Percentiles rank a stretch among this genome's conserved stretches.
phyloP scores from a whole-genome alignment of 345 rosid species.

The Lagerstroemia speciosa region DNA sequence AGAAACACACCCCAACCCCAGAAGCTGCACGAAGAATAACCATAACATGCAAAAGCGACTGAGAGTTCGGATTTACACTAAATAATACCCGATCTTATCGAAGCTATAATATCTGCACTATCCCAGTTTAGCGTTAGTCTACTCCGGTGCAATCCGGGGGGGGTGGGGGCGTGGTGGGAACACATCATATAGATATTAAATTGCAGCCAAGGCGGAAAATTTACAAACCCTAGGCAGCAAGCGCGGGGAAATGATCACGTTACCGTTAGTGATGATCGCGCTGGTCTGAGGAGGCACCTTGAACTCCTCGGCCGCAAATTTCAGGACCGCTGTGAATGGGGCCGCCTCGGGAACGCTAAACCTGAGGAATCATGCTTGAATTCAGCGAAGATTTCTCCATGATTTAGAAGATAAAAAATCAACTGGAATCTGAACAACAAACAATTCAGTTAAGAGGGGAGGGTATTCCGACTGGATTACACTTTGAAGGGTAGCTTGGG shows the following conservation, averaged over 20 bases:
- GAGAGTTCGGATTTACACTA: background rate
- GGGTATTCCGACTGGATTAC: slow-evolving; percentile 23
- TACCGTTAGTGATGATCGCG: slow-evolving; percentile 98
- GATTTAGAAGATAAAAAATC: background rate
- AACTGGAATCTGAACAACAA: background rate
- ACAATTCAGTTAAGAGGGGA: background rate
- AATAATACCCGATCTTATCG: background rate
- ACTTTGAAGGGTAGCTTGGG: slow-evolving; percentile 99
- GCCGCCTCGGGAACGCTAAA: slow-evolving; percentile 97
- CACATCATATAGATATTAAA: background rate
- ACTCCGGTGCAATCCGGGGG: background rate
- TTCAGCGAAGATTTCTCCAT: background rate
- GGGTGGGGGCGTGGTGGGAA: too few species aligned
- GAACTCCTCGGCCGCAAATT: slow-evolving; percentile 94
- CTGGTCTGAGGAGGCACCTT: slow-evolving; percentile 98
- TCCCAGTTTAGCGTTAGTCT: background rate
- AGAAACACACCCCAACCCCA: background rate
- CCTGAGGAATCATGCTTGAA: slow-evolving; percentile 26
- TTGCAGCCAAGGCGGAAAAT: background rate
- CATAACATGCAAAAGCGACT: background rate
- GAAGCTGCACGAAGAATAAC: background rate
- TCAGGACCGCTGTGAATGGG: slow-evolving; percentile 92
- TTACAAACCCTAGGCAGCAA: background rate
- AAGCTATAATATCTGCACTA: background rate
- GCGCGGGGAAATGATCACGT: background rate